These are phyloP conservation scores for Podila minutissima DNA, from an alignment of 192 early-diverging fungal species.

Conservation along the genomic window DNA sequence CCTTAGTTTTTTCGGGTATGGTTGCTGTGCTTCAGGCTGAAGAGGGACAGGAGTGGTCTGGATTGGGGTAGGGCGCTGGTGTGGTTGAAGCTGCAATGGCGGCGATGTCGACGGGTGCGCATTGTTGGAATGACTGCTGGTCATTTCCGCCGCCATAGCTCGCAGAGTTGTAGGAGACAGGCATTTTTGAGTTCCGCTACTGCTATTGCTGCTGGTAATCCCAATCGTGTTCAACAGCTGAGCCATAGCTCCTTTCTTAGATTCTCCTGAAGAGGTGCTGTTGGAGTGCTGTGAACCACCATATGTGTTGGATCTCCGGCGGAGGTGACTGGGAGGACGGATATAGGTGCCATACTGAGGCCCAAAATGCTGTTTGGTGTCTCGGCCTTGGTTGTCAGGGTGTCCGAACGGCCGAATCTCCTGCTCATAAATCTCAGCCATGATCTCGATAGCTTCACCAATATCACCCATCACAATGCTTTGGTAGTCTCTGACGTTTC, in stretches of 20 bases:
- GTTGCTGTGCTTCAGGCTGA: neutral
- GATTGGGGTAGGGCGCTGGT: neutral
- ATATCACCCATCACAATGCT: slow-evolving; percentile 40
- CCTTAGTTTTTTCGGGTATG: neutral
- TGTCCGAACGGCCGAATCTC: slow-evolving; percentile 28
- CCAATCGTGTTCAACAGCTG: neutral
- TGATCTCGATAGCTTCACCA: slow-evolving; percentile 31
- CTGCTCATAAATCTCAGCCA: slow-evolving; percentile 43
- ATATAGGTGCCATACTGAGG: slow-evolving; percentile 5
- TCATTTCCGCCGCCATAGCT: neutral
- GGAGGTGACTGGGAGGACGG: slow-evolving; percentile 8
- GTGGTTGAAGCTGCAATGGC: neutral
- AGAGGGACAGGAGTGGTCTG: neutral
- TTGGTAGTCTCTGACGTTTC: slow-evolving; percentile 21
- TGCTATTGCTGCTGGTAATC: neutral
- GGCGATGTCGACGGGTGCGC: neutral
- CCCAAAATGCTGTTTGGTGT: slow-evolving; percentile 13
- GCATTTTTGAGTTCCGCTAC: neutral
- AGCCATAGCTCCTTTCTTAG: neutral
- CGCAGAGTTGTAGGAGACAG: neutral
- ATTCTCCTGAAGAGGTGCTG: neutral
- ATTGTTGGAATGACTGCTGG: neutral
- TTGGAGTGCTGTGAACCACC: neutral
- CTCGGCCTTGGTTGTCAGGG: slow-evolving; percentile 29
- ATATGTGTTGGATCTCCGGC: neutral